These are phyloP conservation scores for Melaleuca quinquenervia DNA, from an alignment of 345 rosid species.

Conservation along the genomic window DNA sequence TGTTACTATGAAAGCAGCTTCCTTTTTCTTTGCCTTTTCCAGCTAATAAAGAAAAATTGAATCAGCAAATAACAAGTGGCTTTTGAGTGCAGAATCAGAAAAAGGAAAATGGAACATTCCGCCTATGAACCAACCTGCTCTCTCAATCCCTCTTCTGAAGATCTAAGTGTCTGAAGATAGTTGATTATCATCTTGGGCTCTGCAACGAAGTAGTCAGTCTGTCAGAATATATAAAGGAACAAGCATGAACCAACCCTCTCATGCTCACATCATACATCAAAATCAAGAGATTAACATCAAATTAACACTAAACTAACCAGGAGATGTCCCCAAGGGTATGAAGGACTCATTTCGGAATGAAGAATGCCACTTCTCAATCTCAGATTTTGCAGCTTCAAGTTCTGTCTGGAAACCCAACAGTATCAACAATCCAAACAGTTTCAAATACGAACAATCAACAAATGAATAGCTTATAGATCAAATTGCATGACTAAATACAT, in stretches of 20 bases:
- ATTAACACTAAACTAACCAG: slow-evolving; percentile 44
- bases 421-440: background rate
- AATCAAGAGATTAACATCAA: background rate
- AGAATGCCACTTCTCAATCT: slow-evolving; percentile 78
- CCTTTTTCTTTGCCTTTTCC: slow-evolving; percentile 91
- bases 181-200: slow-evolving; percentile 63
- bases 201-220: slow-evolving; percentile 15
- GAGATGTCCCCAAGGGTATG: slow-evolving; percentile 51
- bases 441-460: background rate
- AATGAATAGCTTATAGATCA: background rate
- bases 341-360: slow-evolving; percentile 71
- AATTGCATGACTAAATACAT: background rate
- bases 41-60: slow-evolving; percentile 38
- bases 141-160: slow-evolving; percentile 72
- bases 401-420: slow-evolving; percentile 27
- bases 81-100: background rate
- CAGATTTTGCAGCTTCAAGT: slow-evolving; percentile 70
- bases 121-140: slow-evolving; percentile 53
- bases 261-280: background rate
- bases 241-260: background rate
- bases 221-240: background rate
- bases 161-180: slow-evolving; percentile 70
- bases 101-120: background rate
- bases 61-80: slow-evolving; percentile 2
- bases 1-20: slow-evolving; percentile 92